Conservation (phyloP, 1,284 basidiomycete genomes). For the Schizopora paradoxa region DNA sequence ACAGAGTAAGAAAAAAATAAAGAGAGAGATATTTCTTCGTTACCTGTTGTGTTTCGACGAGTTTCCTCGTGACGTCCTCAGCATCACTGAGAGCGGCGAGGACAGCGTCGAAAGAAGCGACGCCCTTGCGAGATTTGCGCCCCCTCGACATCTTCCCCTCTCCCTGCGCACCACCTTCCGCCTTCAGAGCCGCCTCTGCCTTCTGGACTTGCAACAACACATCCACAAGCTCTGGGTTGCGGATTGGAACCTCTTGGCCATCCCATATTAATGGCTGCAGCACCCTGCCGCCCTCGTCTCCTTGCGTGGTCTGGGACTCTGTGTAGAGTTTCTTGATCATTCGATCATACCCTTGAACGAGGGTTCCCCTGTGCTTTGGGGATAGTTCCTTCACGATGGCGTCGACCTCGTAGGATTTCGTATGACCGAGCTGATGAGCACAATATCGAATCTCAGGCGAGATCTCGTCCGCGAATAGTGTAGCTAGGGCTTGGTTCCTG, state of each 20-base stretch:
- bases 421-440: constrained; percentile 78
- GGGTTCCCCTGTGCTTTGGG: constrained; percentile 49
- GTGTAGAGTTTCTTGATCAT: constrained; percentile 49
- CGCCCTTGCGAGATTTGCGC: constrained; percentile 57
- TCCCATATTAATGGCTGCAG: constrained; percentile 73
- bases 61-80: constrained; percentile 73
- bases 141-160: constrained; percentile 37
- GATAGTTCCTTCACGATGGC: constrained; percentile 72
- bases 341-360: constrained; percentile 62
- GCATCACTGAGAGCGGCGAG: constrained; percentile 83
- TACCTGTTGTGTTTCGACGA: constrained; percentile 78
- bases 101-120: constrained; percentile 81
- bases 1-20: constrained; percentile 30
- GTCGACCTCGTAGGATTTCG: constrained; percentile 79
- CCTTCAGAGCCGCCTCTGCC: constrained; percentile 54
- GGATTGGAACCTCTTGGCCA: constrained; percentile 76
- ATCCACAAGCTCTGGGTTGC: constrained; percentile 89
- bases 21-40: constrained; percentile 6
- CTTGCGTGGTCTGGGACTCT: constrained; percentile 36
- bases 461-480: constrained; percentile 80
- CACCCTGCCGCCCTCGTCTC: constrained; percentile 44
- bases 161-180: constrained; percentile 26
- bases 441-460: constrained; percentile 90
- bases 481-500: constrained; percentile 85
- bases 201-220: constrained; percentile 81